Conservation (phyloP, 306 rosid genomes). For the Rubus idaeus region DNA sequence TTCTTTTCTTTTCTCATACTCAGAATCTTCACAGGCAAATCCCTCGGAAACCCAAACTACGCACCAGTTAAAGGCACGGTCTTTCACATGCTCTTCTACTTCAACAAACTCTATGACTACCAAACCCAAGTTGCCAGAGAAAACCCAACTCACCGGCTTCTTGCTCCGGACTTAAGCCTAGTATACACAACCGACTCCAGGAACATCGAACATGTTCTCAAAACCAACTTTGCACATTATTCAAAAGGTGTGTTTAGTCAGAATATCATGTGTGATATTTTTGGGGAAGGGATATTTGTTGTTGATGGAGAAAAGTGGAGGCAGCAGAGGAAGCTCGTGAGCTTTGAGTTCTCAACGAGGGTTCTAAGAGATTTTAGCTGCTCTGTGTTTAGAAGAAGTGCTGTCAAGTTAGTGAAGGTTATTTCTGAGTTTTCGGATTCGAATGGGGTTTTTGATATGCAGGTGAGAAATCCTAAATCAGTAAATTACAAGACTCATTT, state of each 20-base stretch:
- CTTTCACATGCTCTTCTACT: conserved; percentile 43
- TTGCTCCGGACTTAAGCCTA: conserved; percentile 34
- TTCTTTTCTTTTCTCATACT: conserved; percentile 32
- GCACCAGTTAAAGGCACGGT: conserved; percentile 64
- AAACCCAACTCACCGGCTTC: conserved; percentile 44
- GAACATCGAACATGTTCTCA: conserved; percentile 56
- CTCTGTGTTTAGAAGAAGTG: conserved; percentile 46
- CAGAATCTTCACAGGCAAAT: conserved; percentile 42
- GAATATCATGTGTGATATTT: conserved; percentile 36
- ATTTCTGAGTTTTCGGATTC: conserved; percentile 30
- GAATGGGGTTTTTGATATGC: conserved; percentile 55
- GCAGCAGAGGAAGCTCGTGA: conserved; percentile 66
- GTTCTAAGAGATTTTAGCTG: conserved; percentile 68
- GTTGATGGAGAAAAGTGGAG: conserved; percentile 72
- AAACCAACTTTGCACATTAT: conserved; percentile 44
- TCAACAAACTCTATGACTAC: conserved; percentile 45
- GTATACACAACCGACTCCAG: conserved; percentile 44
- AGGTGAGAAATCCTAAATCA: conserved; percentile 32
- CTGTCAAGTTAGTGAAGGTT: conserved; percentile 45
- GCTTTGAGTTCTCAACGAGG: conserved; percentile 65
- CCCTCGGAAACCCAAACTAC: conserved; percentile 44
- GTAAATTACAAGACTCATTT: neutral
- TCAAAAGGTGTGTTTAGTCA: conserved; percentile 43
- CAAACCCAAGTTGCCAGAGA: conserved; percentile 39
- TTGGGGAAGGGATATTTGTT: conserved; percentile 61